A percentile compares a stretch with the other conserved stretches of the same genome.
These are phyloP conservation scores for Fusarium pininemorale DNA, from an alignment of 2,329 filamentous ascomycete species.

Conservation along the genomic window DNA sequence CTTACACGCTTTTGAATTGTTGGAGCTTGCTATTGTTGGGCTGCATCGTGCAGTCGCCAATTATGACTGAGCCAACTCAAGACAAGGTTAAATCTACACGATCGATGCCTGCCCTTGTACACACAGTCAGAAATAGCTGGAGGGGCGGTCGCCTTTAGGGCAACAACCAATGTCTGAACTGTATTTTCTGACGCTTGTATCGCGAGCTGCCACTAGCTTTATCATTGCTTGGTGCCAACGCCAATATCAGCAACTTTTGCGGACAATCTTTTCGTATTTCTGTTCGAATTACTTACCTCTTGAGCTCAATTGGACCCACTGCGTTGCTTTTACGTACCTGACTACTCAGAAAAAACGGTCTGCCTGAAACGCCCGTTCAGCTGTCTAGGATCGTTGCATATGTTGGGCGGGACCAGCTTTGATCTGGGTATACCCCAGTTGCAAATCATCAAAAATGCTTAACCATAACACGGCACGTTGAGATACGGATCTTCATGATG, in stretches of 20 bases:
- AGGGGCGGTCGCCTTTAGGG: not conserved
- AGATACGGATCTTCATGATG: not conserved
- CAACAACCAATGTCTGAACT: conserved; percentile 16
- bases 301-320: conserved; percentile 15
- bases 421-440: conserved; percentile 10
- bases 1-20: conserved; percentile 17
- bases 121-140: not conserved
- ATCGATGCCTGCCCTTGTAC: not conserved
- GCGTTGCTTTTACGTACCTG: conserved; percentile 20
- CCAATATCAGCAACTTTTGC: conserved; percentile 12
- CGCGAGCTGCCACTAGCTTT: conserved; percentile 32
- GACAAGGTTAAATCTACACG: not conserved
- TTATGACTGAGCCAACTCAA: conserved; percentile 1
- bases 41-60: not conserved
- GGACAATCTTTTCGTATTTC: conserved; percentile 29
- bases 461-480: not conserved
- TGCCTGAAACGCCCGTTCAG: conserved; percentile 11
- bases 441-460: not conserved
- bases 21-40: conserved; percentile 7
- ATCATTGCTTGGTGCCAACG: not conserved
- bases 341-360: not conserved
- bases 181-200: conserved; percentile 17
- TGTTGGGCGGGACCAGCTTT: not conserved
- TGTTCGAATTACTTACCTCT: conserved; percentile 3
- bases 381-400: not conserved